Evolutionary conservation across 1,284 basidiomycete genomes (phyloP).

Genomic region (Trametes versicolor): DNA sequence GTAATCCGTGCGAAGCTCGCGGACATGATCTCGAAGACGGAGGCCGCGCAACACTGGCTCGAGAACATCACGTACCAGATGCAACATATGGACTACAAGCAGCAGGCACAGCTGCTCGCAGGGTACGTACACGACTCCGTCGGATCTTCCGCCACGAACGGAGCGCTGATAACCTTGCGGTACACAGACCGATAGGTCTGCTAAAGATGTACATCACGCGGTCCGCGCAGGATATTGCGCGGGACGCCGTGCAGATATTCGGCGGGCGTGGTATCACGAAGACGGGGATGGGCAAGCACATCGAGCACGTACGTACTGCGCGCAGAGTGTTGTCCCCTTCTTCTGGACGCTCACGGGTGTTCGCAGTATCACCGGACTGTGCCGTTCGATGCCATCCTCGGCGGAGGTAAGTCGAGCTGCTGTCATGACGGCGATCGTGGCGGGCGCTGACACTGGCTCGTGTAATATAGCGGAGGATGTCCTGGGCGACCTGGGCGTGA

Average conservation of each 20-base stretch:
- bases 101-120: constrained; percentile 52
- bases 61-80: constrained; percentile 94
- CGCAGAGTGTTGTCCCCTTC: constrained; percentile 4
- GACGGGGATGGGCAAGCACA: constrained; percentile 63
- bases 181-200: constrained; percentile 41
- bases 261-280: constrained; percentile 62
- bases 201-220: constrained; percentile 46
- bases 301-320: constrained; percentile 63
- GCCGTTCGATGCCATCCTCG: constrained; percentile 73
- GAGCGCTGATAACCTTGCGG: constrained; percentile 13
- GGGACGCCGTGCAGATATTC: constrained; percentile 64
- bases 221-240: constrained; percentile 44
- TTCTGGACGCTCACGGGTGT: constrained; percentile 20
- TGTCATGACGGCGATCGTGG: constrained; percentile 11
- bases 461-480: constrained; percentile 66
- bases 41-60: constrained; percentile 87
- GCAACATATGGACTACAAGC: constrained; percentile 80
- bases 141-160: background rate
- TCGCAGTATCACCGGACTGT: constrained; percentile 70
- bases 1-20: constrained; percentile 89
- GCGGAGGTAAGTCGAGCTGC: constrained; percentile 58
- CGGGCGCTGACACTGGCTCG: constrained; percentile 10
- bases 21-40: constrained; percentile 85
- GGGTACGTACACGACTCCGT: constrained; percentile 40
- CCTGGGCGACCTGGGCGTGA: constrained; percentile 73